Evolutionary conservation across 1,139 yeast species (phyloP), one percentile per base, ranked within the genome.

Genomic region (Blastobotrys buckinghamii): DNA sequence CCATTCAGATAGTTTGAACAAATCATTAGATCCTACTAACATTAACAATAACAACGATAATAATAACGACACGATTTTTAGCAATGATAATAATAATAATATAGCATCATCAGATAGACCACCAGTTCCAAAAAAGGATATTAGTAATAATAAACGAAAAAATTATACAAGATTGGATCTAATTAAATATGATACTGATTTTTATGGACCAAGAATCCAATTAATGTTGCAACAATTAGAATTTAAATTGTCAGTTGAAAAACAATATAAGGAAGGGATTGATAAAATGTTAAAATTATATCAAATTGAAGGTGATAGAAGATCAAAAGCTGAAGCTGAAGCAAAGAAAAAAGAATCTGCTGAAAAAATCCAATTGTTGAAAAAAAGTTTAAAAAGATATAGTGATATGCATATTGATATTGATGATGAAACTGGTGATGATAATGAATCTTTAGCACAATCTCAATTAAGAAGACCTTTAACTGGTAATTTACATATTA

Each of bases 181-280:
- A 53, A 77, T 88, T 64, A 89, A 89, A 60, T 89, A 88, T 63
- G 97, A 92, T 60, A 87, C 96, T 58, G 96, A 97, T 0, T 86
- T 95, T 1, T 72, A 92, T 59, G 96, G 97, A n/a, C 96, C 92
- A 60, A 79, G 94, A 56, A 92, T 92, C 60, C 96, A 88, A 66
- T 83, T 86, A 60, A 90, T 92, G 97, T 75, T 92, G 50, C 97
- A 89, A 67, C 95, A 89, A 65, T 74, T 92, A 50, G 96, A 89
- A 63, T 89, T 90, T 67, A 92, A 92, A 67, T 74, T 90, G 46
- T 94, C 90, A 62, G 95, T 92, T 38, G 98, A 92, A 67, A 82
- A 86, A 60, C 95, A 92, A 68, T 92, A 90, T 68, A 82, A 84
- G 59, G 94, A 83, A 55, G 97, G 97, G 15, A 89, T 89, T 58